These are phyloP conservation scores for Aspergillus avenaceus DNA, from an alignment of 495 filamentous ascomycete genomes.

Conservation along the genomic window DNA sequence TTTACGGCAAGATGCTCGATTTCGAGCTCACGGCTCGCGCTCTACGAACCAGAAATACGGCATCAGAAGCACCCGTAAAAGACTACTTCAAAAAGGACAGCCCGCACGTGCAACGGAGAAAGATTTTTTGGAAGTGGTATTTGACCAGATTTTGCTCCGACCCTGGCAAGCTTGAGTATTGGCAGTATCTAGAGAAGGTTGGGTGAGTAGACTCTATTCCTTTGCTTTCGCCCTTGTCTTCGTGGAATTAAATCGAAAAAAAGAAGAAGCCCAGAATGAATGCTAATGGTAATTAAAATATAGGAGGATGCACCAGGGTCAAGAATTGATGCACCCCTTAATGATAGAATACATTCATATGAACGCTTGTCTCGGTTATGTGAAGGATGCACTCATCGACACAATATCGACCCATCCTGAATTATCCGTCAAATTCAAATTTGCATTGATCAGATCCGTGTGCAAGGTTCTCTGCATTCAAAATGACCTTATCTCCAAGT, in stretches of 20 bases:
- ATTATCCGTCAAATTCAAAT: constrained; percentile 41
- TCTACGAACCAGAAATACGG: constrained; percentile 58
- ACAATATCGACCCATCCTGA: constrained; percentile 51
- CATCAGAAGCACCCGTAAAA: constrained; percentile 50
- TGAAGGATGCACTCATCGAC: constrained; percentile 57
- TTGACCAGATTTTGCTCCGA: constrained; percentile 58
- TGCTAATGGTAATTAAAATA: too few species aligned
- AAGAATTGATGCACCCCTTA: constrained; percentile 19
- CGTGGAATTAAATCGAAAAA: too few species aligned
- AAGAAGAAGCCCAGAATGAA: too few species aligned
- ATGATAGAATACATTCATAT: constrained; percentile 65
- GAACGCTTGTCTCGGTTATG: constrained; percentile 55
- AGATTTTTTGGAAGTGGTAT: constrained; percentile 59
- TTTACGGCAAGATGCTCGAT: constrained; percentile 58
- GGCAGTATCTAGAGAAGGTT: constrained; percentile 65
- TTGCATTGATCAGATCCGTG: constrained; percentile 52
- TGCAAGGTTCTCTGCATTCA: constrained; percentile 54
- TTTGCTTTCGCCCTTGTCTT: too few species aligned
- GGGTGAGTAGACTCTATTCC: constrained; percentile 27
- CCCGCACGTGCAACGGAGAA: constrained; percentile 59
- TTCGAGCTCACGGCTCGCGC: constrained; percentile 61
- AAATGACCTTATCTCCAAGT: constrained; percentile 65
- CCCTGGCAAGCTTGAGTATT: constrained; percentile 56
- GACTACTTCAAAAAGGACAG: constrained; percentile 47
- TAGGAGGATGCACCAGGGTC: constrained; percentile 10